Percentiles rank a stretch among this genome's conserved stretches.
These are phyloP conservation scores for Batkoa obscura DNA, from an alignment of 371 early-diverging fungal genomes.

Conservation along the genomic window DNA sequence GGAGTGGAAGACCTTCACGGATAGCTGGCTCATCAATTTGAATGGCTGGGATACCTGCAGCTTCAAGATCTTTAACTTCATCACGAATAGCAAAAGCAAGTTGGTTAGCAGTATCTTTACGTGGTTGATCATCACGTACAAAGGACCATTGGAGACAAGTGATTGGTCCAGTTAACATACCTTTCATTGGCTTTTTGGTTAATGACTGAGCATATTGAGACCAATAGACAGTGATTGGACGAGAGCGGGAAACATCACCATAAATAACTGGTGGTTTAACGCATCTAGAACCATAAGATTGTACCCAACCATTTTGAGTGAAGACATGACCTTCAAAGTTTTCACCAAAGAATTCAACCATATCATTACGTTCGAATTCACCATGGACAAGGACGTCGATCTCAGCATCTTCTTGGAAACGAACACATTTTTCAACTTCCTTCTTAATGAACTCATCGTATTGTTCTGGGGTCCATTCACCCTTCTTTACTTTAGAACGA, in stretches of 20 bases:
- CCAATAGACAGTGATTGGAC: slow-evolving; percentile 78
- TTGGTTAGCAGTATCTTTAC: slow-evolving; percentile 65
- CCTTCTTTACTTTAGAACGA: slow-evolving; percentile 78
- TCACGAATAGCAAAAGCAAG: slow-evolving; percentile 90
- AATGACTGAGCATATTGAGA: slow-evolving; percentile 69
- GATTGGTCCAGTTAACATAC: slow-evolving; percentile 88
- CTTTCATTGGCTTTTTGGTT: slow-evolving; percentile 83
- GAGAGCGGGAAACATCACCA: slow-evolving; percentile 80
- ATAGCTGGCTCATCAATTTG: slow-evolving; percentile 98
- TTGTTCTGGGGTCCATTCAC: slow-evolving; percentile 38
- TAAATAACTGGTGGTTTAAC: slow-evolving; percentile 81
- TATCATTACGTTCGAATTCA: slow-evolving; percentile 91
- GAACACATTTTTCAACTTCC: slow-evolving; percentile 67
- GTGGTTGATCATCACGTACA: slow-evolving; percentile 89
- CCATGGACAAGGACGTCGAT: slow-evolving; percentile 93
- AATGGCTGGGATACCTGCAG: slow-evolving; percentile 78
- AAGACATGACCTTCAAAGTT: slow-evolving; percentile 76
- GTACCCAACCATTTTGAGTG: slow-evolving; percentile 91
- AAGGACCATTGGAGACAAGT: slow-evolving; percentile 94
- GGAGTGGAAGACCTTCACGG: slow-evolving; percentile 92
- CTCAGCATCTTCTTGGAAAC: slow-evolving; percentile 70
- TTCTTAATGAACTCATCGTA: slow-evolving; percentile 71
- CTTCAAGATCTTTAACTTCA: slow-evolving; percentile 83
- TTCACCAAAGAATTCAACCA: slow-evolving; percentile 79
- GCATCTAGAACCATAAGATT: slow-evolving; percentile 90